A percentile compares a stretch with the other conserved stretches of the same genome.
These are phyloP conservation scores for Xerocomellus intermedius DNA, from an alignment of 768 basidiomycete genomes.

Conservation along the genomic window DNA sequence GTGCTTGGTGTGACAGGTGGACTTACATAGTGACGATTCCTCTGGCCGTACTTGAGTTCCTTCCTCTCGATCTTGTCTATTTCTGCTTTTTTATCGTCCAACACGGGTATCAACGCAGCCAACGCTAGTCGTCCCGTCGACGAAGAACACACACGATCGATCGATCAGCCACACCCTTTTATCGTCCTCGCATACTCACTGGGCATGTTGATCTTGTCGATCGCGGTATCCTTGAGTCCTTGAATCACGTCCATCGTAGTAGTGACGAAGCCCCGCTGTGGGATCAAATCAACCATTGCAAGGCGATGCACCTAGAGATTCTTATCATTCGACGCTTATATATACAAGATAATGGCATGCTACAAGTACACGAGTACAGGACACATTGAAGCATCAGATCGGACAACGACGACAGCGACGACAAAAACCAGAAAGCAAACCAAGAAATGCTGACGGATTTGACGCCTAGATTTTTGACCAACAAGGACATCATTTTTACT, in stretches of 20 bases:
- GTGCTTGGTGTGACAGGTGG: background rate
- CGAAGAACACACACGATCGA: background rate
- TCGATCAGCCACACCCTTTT: background rate
- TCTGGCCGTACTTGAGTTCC: conserved; percentile 55
- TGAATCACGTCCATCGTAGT: conserved; percentile 37
- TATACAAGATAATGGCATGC: background rate
- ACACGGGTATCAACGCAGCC: conserved; percentile 46
- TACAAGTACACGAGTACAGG: background rate
- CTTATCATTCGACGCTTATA: too few species aligned
- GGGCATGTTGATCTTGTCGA: conserved; percentile 32
- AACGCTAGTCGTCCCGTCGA: conserved; percentile 36
- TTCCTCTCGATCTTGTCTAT: conserved; percentile 50
- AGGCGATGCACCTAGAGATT: background rate
- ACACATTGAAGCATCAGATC: background rate
- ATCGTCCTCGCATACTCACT: conserved; percentile 28
- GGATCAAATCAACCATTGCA: background rate
- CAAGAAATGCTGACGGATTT: background rate
- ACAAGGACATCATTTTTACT: background rate
- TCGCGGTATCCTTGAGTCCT: conserved; percentile 29
- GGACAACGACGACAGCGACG: background rate
- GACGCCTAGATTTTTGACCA: background rate
- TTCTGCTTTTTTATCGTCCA: conserved; percentile 45
- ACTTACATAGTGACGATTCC: conserved; percentile 40
- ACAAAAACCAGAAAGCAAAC: background rate
- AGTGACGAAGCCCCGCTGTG: background rate